These are phyloP conservation scores for Hemileccinum rubropunctum DNA, from an alignment of 768 basidiomycete species.

Conservation along the genomic window DNA sequence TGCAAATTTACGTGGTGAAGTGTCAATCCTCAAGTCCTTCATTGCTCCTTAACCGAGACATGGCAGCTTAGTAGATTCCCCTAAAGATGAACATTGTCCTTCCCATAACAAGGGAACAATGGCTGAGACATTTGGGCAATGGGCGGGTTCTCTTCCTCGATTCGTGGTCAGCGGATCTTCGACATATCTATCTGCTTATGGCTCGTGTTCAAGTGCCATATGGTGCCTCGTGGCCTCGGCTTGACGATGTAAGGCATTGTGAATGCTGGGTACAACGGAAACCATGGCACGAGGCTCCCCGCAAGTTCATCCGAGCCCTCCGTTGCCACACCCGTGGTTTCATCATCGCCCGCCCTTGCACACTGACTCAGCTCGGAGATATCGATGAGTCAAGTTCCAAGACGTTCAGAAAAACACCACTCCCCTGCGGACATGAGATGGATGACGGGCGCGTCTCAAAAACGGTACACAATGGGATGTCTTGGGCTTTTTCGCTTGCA, in stretches of 20 bases:
- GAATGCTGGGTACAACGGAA: conserved; percentile 10
- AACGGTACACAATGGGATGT: conserved; percentile 18
- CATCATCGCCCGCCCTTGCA: conserved; percentile 7
- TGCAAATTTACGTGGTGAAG: conserved; percentile 23
- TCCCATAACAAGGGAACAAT: conserved; percentile 34
- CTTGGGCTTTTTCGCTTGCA: conserved; percentile 28
- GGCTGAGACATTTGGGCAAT: conserved; percentile 16
- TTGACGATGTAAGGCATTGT: conserved; percentile 7
- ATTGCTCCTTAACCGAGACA: conserved; percentile 20
- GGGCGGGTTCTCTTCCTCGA: conserved; percentile 2
- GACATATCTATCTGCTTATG: conserved; percentile 15
- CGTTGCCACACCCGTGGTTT: conserved; percentile 24
- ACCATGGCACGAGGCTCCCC: conserved; percentile 5
- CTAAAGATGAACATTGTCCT: conserved; percentile 26
- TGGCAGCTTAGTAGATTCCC: conserved; percentile 16
- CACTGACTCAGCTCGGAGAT: conserved; percentile 14
- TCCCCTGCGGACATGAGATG: conserved; percentile 23
- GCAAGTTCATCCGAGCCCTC: conserved; percentile 13
- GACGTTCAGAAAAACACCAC: conserved; percentile 12
- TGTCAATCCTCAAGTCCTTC: conserved; percentile 7
- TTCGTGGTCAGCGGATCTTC: conserved; percentile 13
- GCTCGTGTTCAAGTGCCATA: conserved; percentile 13
- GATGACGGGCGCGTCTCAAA: conserved; percentile 12
- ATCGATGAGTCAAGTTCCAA: conserved; percentile 12
- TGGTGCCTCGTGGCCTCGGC: conserved; percentile 15